Evolutionary conservation across 2,329 filamentous ascomycete genomes (phyloP).

Genomic region (Alternaria rosae): DNA sequence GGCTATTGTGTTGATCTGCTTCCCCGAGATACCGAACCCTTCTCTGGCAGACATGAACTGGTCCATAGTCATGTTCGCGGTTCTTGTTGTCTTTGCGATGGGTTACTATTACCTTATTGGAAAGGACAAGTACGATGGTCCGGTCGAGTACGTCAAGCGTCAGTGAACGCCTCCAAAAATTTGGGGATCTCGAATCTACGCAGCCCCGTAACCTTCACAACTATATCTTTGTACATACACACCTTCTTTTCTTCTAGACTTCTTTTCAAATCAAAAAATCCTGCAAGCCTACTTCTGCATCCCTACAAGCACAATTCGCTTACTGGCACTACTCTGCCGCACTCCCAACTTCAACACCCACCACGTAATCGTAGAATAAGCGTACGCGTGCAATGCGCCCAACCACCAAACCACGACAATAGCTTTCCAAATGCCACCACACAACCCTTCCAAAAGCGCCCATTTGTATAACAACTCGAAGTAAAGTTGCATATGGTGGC

Average conservation of each 20-base stretch:
- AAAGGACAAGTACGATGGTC: slow-evolving; percentile 45
- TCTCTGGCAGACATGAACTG: slow-evolving; percentile 54
- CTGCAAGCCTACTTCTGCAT: not conserved
- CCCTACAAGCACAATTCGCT: not conserved
- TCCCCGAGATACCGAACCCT: slow-evolving; percentile 37
- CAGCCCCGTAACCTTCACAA: not conserved
- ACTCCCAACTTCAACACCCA: not conserved
- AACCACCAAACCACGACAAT: no score
- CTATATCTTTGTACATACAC: not conserved
- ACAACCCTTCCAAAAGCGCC: no score
- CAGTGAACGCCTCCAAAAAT: not conserved
- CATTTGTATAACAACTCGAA: no score
- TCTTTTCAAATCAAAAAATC: not conserved
- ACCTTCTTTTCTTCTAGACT: not conserved
- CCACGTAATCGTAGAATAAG: not conserved
- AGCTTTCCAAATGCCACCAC: no score
- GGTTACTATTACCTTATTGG: slow-evolving; percentile 52
- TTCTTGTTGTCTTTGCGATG: slow-evolving; percentile 50
- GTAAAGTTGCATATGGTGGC: no score
- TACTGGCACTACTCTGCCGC: not conserved
- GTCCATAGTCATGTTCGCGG: slow-evolving; percentile 53
- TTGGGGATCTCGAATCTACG: not conserved
- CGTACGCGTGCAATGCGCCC: no score
- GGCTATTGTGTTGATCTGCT: slow-evolving; percentile 54
- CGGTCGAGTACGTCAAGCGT: slow-evolving; percentile 7